A percentile compares a stretch with the other conserved stretches of the same genome.
Conservation (phyloP, 2,329 filamentous ascomycete species). For the Beauveria rudraprayagi region DNA sequence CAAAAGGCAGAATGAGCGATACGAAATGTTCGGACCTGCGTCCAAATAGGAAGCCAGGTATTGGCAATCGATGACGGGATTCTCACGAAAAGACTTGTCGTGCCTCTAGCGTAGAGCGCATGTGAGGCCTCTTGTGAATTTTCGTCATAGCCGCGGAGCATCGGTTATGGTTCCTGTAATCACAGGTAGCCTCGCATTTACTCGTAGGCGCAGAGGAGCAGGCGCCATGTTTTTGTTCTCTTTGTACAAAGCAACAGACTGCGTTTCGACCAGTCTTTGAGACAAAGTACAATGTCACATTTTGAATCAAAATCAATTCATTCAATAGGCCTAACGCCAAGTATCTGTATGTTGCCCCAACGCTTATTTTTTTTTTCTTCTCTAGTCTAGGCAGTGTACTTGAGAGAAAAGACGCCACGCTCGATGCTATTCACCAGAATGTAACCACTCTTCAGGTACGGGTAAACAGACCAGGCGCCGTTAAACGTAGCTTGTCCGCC, state of each 20-base stretch:
- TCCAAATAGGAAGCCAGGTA: neutral
- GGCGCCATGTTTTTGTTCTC: no score
- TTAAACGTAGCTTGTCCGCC: slow-evolving; percentile 32
- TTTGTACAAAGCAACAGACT: no score
- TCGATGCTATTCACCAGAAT: slow-evolving; percentile 46
- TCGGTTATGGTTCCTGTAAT: no score
- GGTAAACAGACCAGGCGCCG: slow-evolving; percentile 41
- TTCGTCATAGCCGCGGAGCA: neutral
- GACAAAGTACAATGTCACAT: no score
- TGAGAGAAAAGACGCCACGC: slow-evolving; percentile 40
- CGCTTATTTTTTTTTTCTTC: no score
- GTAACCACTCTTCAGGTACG: slow-evolving; percentile 39
- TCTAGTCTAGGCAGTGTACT: slow-evolving; percentile 17
- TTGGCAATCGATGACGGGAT: neutral
- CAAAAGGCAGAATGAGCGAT: neutral
- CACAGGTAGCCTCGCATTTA: no score
- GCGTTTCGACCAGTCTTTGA: no score
- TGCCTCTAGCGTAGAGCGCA: neutral
- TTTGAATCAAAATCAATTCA: no score
- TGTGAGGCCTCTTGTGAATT: neutral
- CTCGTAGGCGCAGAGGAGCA: no score
- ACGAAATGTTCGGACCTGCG: neutral
- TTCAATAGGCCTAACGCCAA: no score
- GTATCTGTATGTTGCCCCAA: neutral
- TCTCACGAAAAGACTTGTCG: neutral